Evolutionary conservation across 2,329 filamentous ascomycete genomes (phyloP), one percentile per base, ranked within the genome.

Genomic region (Monilinia polystroma): DNA sequence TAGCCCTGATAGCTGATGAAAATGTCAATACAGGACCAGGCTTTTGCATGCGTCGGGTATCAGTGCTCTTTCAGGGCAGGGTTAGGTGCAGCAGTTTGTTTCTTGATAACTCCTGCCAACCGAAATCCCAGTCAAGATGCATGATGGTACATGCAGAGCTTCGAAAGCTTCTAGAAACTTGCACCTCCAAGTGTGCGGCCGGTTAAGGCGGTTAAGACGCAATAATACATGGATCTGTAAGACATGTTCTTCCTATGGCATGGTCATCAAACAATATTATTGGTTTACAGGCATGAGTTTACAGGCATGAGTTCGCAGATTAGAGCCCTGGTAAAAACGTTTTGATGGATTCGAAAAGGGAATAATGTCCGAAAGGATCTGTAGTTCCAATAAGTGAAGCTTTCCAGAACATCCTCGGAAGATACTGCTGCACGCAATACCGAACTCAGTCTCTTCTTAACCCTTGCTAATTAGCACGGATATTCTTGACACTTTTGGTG

Each of bases 151-250:
- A 57, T 8, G 20, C 8, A 47, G 29, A n/a, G 16, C 23, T 32
- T 59, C 41, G 56, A 59, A 59, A 12, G 57, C 57, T 35, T 59
- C 43, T 59, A 59, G 57, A 49, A 55, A 35, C 14, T 14, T 23
- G 26, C 26, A 11, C 10, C 23, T 23, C 55, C 38, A 11, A 38
- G 12, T 14, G 14, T 38, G 29, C 20, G n/a, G 45, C 45, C 20
- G 43, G 32, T 12, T 5, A 7, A 20, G 11, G 43, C 26, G 26
- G 26, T 32, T 32, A n/a, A 23, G 57, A n/a, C 26, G 10, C 20
- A n/a, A 29, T 18, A n/a, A 16, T 32, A 45, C 26, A 49, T 11
- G 56, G 56, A n/a, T 59, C 41, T 18, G 41, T 29, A 43, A 43
- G 56, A 29, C 20, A 20, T 26, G 38, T 20, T 3, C 12, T 14